A percentile compares a stretch with the other conserved stretches of the same genome.
Evolutionary conservation across 495 filamentous ascomycete species (phyloP).

Genomic region (Tuber melanosporum): DNA sequence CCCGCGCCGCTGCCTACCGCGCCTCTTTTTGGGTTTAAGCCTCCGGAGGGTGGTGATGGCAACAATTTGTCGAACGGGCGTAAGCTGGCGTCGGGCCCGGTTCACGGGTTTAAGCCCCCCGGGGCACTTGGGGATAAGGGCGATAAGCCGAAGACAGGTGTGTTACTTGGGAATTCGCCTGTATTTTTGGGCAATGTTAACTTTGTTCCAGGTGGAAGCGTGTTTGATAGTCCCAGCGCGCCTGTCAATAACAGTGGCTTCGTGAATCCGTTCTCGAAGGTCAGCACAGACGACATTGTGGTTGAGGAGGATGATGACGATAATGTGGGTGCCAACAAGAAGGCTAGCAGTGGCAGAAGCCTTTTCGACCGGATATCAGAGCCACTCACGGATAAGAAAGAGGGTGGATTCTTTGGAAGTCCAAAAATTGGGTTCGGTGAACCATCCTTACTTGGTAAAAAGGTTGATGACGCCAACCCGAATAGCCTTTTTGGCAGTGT

Average conservation of each 20-base stretch:
- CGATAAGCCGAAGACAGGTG: constrained; percentile 18
- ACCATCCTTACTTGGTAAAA: constrained; percentile 19
- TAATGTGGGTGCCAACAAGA: constrained; percentile 15
- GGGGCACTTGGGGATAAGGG: constrained; percentile 8
- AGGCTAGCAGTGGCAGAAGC: constrained; percentile 18
- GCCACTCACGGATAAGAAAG: constrained; percentile 16
- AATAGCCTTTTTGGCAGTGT: constrained; percentile 20
- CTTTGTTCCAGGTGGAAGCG: constrained; percentile 14
- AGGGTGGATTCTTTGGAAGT: constrained; percentile 18
- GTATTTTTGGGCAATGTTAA: constrained; percentile 5
- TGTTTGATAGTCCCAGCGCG: constrained; percentile 24
- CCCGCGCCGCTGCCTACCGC: not conserved
- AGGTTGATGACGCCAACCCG: not conserved
- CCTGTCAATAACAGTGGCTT: constrained; percentile 24
- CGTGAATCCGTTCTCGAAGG: constrained; percentile 29
- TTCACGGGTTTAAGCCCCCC: constrained; percentile 32
- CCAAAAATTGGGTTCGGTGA: constrained; percentile 22
- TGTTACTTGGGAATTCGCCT: not conserved
- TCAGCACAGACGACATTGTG: constrained; percentile 20
- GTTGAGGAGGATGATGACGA: constrained; percentile 32
- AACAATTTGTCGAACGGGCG: constrained; percentile 4
- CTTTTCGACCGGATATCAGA: constrained; percentile 33
- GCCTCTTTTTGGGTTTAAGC: constrained; percentile 11
- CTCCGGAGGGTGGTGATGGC: constrained; percentile 8
- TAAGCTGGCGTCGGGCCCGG: constrained; percentile 14